phyloP scores from a whole-genome alignment of 345 rosid species.

The Syzygium jambos region DNA sequence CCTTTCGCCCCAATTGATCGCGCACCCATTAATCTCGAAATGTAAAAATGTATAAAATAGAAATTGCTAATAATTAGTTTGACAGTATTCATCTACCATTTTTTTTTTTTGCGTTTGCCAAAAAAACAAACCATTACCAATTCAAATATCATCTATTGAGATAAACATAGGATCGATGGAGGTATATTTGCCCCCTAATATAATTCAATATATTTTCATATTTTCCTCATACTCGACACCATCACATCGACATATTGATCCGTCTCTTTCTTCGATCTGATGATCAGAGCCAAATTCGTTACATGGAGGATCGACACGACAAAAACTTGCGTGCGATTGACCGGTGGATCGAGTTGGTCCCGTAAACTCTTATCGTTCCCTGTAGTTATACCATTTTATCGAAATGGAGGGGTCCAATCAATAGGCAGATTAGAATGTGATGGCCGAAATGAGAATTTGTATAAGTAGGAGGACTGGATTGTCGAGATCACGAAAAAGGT shows the following conservation, averaged over 20 bases:
- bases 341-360: not conserved
- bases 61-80: not conserved
- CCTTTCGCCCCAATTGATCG: not conserved
- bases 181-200: not conserved
- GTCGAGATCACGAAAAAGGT: not conserved
- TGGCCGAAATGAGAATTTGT: not conserved
- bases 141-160: not conserved
- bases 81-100: not conserved
- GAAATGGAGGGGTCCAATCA: not conserved
- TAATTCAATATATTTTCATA: too few relatives aligned
- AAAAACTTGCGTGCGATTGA: too few relatives aligned
- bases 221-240: not conserved
- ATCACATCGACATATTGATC: not conserved
- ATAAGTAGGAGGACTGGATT: not conserved
- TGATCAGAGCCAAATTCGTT: too few relatives aligned
- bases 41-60: not conserved
- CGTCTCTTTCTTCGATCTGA: not conserved
- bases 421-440: not conserved
- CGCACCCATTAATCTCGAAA: not conserved
- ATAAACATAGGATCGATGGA: rapidly evolving
- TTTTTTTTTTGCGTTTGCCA: not conserved
- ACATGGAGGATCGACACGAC: not conserved
- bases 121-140: not conserved
- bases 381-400: not conserved
- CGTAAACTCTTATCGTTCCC: not conserved